Evolutionary conservation across 1,284 basidiomycete species (phyloP).

Genomic region (Papiliotrema laurentii): DNA sequence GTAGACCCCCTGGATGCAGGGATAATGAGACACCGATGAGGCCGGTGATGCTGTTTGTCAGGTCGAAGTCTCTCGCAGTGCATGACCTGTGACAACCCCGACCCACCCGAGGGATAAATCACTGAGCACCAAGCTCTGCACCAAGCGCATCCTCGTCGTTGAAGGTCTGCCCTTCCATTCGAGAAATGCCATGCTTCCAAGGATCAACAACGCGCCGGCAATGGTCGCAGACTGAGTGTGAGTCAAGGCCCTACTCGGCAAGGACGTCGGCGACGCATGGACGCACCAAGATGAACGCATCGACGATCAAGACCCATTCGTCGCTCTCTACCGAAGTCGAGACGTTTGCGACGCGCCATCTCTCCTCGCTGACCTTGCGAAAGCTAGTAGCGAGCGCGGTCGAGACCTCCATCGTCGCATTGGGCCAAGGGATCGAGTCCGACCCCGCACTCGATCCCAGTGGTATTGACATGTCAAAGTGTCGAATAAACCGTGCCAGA

Average conservation of each 20-base stretch:
- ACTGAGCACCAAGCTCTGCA: constrained; percentile 43
- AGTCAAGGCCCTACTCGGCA: too few relatives aligned
- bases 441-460: too few relatives aligned
- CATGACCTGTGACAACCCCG: background rate
- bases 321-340: constrained; percentile 5
- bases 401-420: too few relatives aligned
- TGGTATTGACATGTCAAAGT: too few relatives aligned
- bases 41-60: constrained; percentile 21
- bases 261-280: too few relatives aligned
- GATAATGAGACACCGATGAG: constrained; percentile 29
- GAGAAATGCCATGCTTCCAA: constrained; percentile 29
- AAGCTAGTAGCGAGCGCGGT: too few relatives aligned
- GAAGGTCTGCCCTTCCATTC: constrained; percentile 36
- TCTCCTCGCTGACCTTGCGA: too few relatives aligned
- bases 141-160: constrained; percentile 43
- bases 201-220: constrained; percentile 31
- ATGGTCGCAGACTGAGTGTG: constrained; percentile 34
- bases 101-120: constrained; percentile 44
- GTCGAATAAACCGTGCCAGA: too few relatives aligned
- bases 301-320: constrained; percentile 38
- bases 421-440: too few relatives aligned
- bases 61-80: background rate
- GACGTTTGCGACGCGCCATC: background rate
- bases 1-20: constrained; percentile 19
- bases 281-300: constrained; percentile 40